Conservation (phyloP, 257 asterid species). For the Ocimum tenuiflorum region DNA sequence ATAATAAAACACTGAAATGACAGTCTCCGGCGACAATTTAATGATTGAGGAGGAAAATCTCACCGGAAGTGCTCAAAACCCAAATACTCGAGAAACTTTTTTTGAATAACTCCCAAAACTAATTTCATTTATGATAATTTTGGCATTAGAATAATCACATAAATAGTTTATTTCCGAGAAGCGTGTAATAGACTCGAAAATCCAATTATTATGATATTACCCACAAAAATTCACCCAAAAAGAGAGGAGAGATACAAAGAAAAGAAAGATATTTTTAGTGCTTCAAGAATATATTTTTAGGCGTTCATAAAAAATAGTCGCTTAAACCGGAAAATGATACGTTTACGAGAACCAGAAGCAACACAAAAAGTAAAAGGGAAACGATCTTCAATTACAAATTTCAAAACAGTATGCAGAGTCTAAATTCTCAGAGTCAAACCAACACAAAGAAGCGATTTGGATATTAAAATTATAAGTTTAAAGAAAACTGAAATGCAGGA, state of each 20-base stretch:
- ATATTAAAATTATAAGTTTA: neutral
- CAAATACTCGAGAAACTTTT: neutral
- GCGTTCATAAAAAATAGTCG: constrained; percentile 17
- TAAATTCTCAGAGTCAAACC: neutral
- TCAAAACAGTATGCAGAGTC: constrained; percentile 11
- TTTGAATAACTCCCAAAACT: neutral
- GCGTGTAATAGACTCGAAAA: constrained; percentile 4
- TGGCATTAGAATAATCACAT: neutral
- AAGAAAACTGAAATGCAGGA: neutral
- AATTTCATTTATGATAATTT: neutral
- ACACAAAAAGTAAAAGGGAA: constrained; percentile 35
- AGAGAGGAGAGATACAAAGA: too few species aligned
- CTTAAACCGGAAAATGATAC: constrained; percentile 34
- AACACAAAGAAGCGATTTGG: neutral
- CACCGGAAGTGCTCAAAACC: neutral
- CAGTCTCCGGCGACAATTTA: too few species aligned
- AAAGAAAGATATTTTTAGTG: neutral
- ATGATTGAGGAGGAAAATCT: neutral
- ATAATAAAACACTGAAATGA: neutral
- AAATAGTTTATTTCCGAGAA: neutral
- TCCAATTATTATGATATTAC: constrained; percentile 10
- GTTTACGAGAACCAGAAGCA: constrained; percentile 48
- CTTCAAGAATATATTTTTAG: neutral
- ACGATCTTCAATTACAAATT: constrained; percentile 28
- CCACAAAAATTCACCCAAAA: neutral